Evolutionary conservation across 805 yeast species (phyloP).

Genomic region (Isabelozyma gotoi): DNA sequence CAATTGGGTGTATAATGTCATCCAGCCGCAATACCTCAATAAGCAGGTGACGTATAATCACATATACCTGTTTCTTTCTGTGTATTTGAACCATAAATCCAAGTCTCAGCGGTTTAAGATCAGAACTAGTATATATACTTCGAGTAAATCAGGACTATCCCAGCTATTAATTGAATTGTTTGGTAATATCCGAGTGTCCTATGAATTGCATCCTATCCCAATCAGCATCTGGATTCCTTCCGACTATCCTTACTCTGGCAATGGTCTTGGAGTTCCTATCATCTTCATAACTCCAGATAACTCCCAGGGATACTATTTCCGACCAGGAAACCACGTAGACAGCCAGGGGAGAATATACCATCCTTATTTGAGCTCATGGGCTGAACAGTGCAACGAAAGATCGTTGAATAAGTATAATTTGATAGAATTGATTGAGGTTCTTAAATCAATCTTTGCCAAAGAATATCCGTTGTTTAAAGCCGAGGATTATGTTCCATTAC

Average conservation of each 20-base stretch:
- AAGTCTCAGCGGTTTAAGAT: constrained; percentile 50
- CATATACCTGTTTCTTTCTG: constrained; percentile 50
- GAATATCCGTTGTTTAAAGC: constrained; percentile 42
- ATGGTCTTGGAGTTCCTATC: constrained; percentile 52
- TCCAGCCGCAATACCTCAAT: constrained; percentile 55
- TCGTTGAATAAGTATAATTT: constrained; percentile 22
- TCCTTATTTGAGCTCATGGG: constrained; percentile 68
- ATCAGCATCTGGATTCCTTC: constrained; percentile 77
- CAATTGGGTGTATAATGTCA: constrained; percentile 41
- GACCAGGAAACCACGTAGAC: constrained; percentile 68
- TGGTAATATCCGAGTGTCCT: constrained; percentile 50
- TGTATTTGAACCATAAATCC: constrained; percentile 29
- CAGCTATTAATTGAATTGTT: constrained; percentile 60
- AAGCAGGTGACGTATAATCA: constrained; percentile 65
- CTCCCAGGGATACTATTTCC: constrained; percentile 37
- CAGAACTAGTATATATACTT: constrained; percentile 56
- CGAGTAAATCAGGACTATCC: constrained; percentile 57
- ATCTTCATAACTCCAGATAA: constrained; percentile 60
- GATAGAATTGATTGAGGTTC: constrained; percentile 25
- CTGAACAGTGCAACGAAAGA: constrained; percentile 10
- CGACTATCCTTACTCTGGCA: constrained; percentile 52
- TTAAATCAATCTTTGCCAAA: constrained; percentile 34
- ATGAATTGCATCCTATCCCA: constrained; percentile 35
- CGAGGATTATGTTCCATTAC: constrained; percentile 14
- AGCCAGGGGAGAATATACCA: constrained; percentile 70